Base-by-base conservation (phyloP, 2,329 filamentous ascomycete genomes). In the Penicillium sp. region DNA sequence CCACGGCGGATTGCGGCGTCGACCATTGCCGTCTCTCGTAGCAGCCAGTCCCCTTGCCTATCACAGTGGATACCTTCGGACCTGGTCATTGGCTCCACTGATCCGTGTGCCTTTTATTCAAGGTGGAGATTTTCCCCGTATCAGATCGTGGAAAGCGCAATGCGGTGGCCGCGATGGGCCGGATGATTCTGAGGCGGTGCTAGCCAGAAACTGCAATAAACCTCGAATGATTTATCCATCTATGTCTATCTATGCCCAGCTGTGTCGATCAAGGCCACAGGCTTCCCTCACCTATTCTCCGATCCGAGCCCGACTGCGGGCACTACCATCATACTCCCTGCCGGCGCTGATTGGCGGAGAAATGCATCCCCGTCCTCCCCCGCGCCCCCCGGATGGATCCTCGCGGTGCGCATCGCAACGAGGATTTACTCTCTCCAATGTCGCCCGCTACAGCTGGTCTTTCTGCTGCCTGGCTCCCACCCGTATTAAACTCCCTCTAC, bases 281-380 rank as follows among this genome's bases (percentile, higher is more conserved):
- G n/a, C n/a, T n/a, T n/a, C n/a, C n/a, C n/a, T n/a, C n/a, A n/a
- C n/a, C n/a, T n/a, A n/a, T n/a, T n/a, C n/a, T 30, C 33, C 27
- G 29, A 32, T 29, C 31, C 33, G 11, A 23, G 7, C 21, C 21
- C 7, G 21, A 23, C 21, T 23, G 21, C 21, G 7, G 21, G 21
- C 7, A n/a, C n/a, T n/a, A n/a, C n/a, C n/a, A n/a, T n/a, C n/a
- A n/a, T n/a, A n/a, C n/a, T n/a, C n/a, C n/a, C n/a, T n/a, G 11
- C 9, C n/a, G 14, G 13, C n/a, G n/a, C 16, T 60, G 45, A 64
- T 64, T 64, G 60, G 60, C 56, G 60, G 60, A 64, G 52, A 54
- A 64, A 62, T 49, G 29, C 34, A 37, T 36, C 43, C 26, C 53
- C 49, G 53, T 48, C 38, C 34, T 44, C 41, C 41, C 46, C 57